Conservation (phyloP, 352 stramenopile species). For the Saprolegnia parasitica region DNA sequence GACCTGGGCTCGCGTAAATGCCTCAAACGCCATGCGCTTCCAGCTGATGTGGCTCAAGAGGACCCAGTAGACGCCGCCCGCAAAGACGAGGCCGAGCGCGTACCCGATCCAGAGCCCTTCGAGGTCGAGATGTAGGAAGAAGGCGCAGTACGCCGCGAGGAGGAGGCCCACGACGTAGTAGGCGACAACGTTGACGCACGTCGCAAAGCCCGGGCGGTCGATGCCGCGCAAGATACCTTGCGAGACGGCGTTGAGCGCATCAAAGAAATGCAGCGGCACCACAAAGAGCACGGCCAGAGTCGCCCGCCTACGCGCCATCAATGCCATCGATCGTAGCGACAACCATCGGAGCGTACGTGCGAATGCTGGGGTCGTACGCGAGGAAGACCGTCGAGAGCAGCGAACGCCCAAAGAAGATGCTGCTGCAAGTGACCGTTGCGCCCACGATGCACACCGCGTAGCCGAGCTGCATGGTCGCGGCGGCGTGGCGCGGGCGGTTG, state of each 20-base stretch:
- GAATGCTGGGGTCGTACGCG: conserved; percentile 33
- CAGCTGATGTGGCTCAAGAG: conserved; percentile 6
- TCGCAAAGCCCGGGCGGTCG: conserved; percentile 46
- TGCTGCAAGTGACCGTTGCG: conserved; percentile 34
- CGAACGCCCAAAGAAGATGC: conserved; percentile 41
- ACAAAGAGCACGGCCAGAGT: conserved; percentile 47
- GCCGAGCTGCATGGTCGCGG: conserved; percentile 41
- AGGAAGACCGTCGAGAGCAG: conserved; percentile 23
- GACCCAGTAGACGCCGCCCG: conserved; percentile 37
- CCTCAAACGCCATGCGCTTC: not conserved
- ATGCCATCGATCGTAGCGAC: not conserved
- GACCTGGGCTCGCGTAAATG: not conserved
- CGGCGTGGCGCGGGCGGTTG: conserved; percentile 47
- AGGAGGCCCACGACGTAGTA: conserved; percentile 76
- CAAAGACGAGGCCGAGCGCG: conserved; percentile 49
- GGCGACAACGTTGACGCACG: conserved; percentile 55
- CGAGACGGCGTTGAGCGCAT: conserved; percentile 55
- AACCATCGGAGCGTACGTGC: not conserved
- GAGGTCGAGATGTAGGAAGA: conserved; percentile 41
- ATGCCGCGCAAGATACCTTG: conserved; percentile 75
- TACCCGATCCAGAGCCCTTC: conserved; percentile 78
- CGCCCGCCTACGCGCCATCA: conserved; percentile 30
- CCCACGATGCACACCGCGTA: conserved; percentile 38
- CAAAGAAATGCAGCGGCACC: conserved; percentile 61
- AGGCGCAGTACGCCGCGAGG: conserved; percentile 48